Conservation (phyloP, 2,329 filamentous ascomycete species). For the Dactylellina parvicollis region DNA sequence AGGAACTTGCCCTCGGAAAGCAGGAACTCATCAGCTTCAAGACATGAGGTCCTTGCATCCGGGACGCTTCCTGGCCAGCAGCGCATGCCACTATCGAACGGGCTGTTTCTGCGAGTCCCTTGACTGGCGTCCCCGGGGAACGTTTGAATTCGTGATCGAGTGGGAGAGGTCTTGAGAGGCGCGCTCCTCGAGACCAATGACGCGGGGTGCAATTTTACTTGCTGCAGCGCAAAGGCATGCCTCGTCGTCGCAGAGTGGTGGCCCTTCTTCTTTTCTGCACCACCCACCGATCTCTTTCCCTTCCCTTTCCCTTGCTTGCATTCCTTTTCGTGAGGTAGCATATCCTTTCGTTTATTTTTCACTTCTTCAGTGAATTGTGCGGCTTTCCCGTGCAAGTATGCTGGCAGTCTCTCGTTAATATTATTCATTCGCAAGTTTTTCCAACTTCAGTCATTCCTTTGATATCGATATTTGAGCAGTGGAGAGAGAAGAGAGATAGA, state of each 20-base stretch:
- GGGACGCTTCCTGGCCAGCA: constrained; percentile 21
- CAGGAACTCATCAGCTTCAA: neutral
- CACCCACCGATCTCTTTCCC: constrained; percentile 22
- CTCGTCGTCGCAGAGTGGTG: constrained; percentile 49
- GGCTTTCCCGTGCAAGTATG: constrained; percentile 35
- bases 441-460: constrained; percentile 46
- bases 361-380: constrained; percentile 25
- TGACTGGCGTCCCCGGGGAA: constrained; percentile 17
- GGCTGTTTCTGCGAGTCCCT: constrained; percentile 8
- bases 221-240: constrained; percentile 39
- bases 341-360: constrained; percentile 22
- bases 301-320: constrained; percentile 47
- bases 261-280: constrained; percentile 24
- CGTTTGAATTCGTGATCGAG: constrained; percentile 2
- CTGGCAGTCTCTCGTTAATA: constrained; percentile 13
- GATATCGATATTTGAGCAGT: constrained; percentile 13
- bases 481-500: constrained; percentile 1
- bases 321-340: constrained; percentile 28
- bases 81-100: constrained; percentile 4
- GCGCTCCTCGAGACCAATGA: constrained; percentile 51
- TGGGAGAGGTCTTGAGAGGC: constrained; percentile 42
- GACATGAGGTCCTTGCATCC: constrained; percentile 26
- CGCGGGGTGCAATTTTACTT: constrained; percentile 50
- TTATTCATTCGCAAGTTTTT: constrained; percentile 16
- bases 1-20: constrained; percentile 1